Conservation (phyloP, 2,329 filamentous ascomycete species). For the Aschersonia sp. region DNA sequence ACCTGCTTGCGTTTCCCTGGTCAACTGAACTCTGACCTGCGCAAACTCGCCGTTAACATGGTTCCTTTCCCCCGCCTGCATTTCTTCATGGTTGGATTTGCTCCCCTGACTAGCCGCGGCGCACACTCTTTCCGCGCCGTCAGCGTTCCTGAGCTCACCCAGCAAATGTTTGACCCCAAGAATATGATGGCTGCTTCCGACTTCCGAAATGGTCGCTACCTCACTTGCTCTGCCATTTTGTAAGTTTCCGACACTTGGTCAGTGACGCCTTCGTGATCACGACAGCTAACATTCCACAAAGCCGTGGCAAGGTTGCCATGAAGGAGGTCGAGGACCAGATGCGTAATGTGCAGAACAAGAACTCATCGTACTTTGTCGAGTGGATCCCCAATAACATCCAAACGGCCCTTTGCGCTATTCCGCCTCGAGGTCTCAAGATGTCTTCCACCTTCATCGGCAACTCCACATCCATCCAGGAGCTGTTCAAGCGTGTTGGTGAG, state of each 20-base stretch:
- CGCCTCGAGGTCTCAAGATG: conserved; percentile 96
- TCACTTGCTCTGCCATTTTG: conserved; percentile 99
- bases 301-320: conserved; percentile 98
- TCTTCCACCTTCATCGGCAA: conserved; percentile 98
- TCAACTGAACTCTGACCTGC: conserved; percentile 98
- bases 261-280: background rate
- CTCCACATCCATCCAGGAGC: conserved; percentile 98
- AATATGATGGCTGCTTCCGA: conserved; percentile 99
- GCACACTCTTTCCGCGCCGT: conserved; percentile 95
- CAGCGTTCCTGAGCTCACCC: conserved; percentile 93
- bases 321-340: conserved; percentile 99
- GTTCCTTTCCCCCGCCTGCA: conserved; percentile 99
- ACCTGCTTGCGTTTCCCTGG: conserved; percentile 98
- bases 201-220: conserved; percentile 99
- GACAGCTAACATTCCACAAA: conserved; percentile 15
- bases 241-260: conserved; percentile 25
- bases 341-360: conserved; percentile 99
- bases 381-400: conserved; percentile 99
- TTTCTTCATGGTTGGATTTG: conserved; percentile 99
- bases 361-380: conserved; percentile 98
- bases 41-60: conserved; percentile 99
- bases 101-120: conserved; percentile 76
- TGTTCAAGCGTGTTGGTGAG: conserved; percentile 99
- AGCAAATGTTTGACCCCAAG: conserved; percentile 99
- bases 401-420: conserved; percentile 97